Evolutionary conservation across 495 filamentous ascomycete species (phyloP).

Genomic region (Bombardia bombarda): DNA sequence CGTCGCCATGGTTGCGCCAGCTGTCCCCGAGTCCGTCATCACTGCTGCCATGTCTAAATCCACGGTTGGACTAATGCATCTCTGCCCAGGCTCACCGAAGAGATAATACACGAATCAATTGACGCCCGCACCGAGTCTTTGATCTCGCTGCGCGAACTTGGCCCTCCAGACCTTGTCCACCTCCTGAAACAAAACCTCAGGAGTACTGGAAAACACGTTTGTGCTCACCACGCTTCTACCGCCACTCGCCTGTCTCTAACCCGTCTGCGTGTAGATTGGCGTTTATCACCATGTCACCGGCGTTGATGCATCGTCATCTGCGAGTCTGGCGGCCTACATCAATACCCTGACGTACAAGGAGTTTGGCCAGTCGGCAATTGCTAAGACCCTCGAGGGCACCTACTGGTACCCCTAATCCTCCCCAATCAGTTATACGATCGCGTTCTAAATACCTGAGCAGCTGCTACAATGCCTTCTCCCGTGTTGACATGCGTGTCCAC

Average conservation of each 20-base stretch:
- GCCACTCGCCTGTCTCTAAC: slow-evolving; percentile 12
- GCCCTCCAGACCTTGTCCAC: slow-evolving; percentile 92
- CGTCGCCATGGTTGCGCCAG: slow-evolving; percentile 73
- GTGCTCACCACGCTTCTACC: slow-evolving; percentile 8
- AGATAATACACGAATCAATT: slow-evolving; percentile 78
- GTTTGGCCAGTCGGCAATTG: slow-evolving; percentile 63
- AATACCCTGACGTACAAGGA: slow-evolving; percentile 91
- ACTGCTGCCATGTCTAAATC: slow-evolving; percentile 7
- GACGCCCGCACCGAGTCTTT: slow-evolving; percentile 85
- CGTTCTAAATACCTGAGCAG: slow-evolving; percentile 37
- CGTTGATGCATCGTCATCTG: slow-evolving; percentile 93
- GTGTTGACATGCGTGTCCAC: slow-evolving; percentile 96
- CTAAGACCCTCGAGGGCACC: slow-evolving; percentile 86
- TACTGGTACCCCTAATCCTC: slow-evolving; percentile 67
- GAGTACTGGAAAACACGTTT: slow-evolving; percentile 55
- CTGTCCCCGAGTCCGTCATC: slow-evolving; percentile 73
- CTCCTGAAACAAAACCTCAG: slow-evolving; percentile 77
- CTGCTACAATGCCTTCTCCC: slow-evolving; percentile 99
- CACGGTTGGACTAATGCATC: slow-evolving; percentile 13
- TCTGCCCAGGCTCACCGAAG: slow-evolving; percentile 70
- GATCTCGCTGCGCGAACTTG: slow-evolving; percentile 76
- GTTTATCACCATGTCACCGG: slow-evolving; percentile 98
- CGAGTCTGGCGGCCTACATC: slow-evolving; percentile 93
- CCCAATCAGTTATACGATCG: too few relatives aligned
- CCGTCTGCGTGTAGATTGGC: slow-evolving; percentile 53